Base-by-base conservation (phyloP, 169 alveolate species). In the Babesia gibsoni region DNA sequence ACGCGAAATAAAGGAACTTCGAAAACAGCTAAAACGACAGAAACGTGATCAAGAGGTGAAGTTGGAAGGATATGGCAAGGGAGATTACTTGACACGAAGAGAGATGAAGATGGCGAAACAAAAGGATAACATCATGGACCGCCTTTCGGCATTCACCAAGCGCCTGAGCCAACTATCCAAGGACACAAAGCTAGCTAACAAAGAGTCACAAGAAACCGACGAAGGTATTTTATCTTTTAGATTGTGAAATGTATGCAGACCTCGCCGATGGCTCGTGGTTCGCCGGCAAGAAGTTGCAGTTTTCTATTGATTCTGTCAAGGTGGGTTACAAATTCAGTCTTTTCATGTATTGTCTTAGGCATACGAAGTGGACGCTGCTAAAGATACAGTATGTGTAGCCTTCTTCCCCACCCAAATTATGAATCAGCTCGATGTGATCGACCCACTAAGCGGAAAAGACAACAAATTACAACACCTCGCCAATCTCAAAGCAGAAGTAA, bases 211-310 rank as follows among this genome's bases (percentile, higher is more conserved):
- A 30, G 83, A 72, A 0, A 66, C 87, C 18, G 82, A 78, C 32
- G 73, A 75, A 53, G 84, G 84, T 75, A 54, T 16, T 22, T 36
- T 14, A n/a, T 6, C 18, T 22, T 2, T 25, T 20, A 3, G 41
- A 9, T 3, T 6, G 10, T 3, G 0, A 7, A 36, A 20, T n/a
- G 6, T 33, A 3, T 16, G 4, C 64, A 75, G 84, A 75, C 50
- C 61, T 75, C 43, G 79, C 81, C 41, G 87, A 78, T 36, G 87
- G 87, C 30, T 78, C 87, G 8, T 78, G 87, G 87, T 67, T 78
- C 41, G 81, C 82, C 20, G 87, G 87, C 8, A 36, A 54, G 8
- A 67, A 67, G 53, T 39, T 78, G 36, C 75, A 61, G 67, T 78
- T 78, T 33, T 57, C 87, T 6, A 67, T 78, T 1, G 87, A 78